These are phyloP conservation scores for Testicularia cyperi DNA, from an alignment of 1,284 basidiomycete species.

Conservation along the genomic window DNA sequence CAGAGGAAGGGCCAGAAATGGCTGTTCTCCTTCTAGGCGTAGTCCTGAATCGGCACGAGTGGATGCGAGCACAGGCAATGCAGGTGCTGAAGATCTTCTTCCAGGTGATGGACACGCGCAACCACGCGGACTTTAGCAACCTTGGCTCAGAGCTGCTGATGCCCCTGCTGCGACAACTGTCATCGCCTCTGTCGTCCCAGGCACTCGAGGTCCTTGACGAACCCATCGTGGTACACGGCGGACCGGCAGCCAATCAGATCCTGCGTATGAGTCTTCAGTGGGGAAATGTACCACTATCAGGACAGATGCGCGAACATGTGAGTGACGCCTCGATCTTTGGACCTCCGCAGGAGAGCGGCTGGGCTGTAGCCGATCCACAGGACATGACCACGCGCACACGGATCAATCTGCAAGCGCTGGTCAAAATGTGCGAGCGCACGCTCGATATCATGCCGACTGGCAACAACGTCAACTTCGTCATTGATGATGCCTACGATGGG, in stretches of 20 bases:
- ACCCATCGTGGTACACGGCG: slow-evolving; percentile 73
- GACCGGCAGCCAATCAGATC: slow-evolving; percentile 78
- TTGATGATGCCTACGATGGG: slow-evolving; percentile 39
- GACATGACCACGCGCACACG: slow-evolving; percentile 48
- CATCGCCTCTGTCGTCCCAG: slow-evolving; percentile 78
- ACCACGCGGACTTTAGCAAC: slow-evolving; percentile 67
- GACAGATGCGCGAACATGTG: slow-evolving; percentile 34
- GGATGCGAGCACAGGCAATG: slow-evolving; percentile 80
- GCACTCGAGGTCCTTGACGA: slow-evolving; percentile 90
- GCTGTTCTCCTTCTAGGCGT: slow-evolving; percentile 80
- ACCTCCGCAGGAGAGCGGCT: slow-evolving; percentile 48
- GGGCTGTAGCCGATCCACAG: slow-evolving; percentile 52
- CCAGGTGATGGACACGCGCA: slow-evolving; percentile 77
- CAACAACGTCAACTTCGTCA: slow-evolving; percentile 52
- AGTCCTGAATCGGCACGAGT: slow-evolving; percentile 79
- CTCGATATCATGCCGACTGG: slow-evolving; percentile 41
- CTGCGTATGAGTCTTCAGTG: slow-evolving; percentile 71
- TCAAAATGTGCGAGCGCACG: slow-evolving; percentile 50
- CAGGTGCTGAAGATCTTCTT: slow-evolving; percentile 85
- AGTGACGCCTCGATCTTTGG: slow-evolving; percentile 48
- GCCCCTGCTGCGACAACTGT: slow-evolving; percentile 81
- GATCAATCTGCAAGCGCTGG: slow-evolving; percentile 51
- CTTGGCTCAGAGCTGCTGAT: slow-evolving; percentile 83
- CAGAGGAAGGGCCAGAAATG: slow-evolving; percentile 69
- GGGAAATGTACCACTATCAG: slow-evolving; percentile 26